A percentile compares a stretch with the other conserved stretches of the same genome.
These are phyloP conservation scores for Citrus cavaleriei DNA, from an alignment of 345 rosid species.

Conservation along the genomic window DNA sequence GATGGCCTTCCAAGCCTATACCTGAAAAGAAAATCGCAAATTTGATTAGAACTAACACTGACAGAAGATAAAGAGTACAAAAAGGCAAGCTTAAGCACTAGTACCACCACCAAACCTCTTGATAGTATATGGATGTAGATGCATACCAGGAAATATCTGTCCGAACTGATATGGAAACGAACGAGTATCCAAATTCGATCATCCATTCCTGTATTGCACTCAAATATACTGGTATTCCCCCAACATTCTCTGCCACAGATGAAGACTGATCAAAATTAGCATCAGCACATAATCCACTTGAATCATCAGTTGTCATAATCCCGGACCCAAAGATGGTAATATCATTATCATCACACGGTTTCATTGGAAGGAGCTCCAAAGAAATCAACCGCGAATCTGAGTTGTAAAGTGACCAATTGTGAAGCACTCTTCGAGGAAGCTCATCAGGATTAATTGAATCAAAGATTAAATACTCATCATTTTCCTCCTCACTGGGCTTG, in stretches of 20 bases:
- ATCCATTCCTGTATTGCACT: conserved; percentile 83
- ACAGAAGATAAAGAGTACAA: neutral
- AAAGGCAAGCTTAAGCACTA: neutral
- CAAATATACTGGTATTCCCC: conserved; percentile 49
- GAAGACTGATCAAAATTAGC: conserved; percentile 38
- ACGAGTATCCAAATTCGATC: conserved; percentile 62
- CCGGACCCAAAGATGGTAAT: conserved; percentile 79
- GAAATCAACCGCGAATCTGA: conserved; percentile 63
- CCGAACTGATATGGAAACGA: conserved; percentile 54
- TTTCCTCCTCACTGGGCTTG: conserved; percentile 51
- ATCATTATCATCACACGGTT: conserved; percentile 60
- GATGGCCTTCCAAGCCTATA: conserved; percentile 82
- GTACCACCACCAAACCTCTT: conserved; percentile 9
- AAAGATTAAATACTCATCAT: conserved; percentile 54
- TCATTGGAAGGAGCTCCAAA: conserved; percentile 83
- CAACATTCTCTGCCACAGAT: conserved; percentile 27
- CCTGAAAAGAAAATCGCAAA: conserved; percentile 32
- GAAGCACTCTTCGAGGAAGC: conserved; percentile 62
- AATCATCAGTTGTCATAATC: conserved; percentile 59
- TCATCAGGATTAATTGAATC: conserved; percentile 34
- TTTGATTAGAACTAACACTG: neutral
- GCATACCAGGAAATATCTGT: conserved; percentile 80
- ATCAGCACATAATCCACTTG: conserved; percentile 48
- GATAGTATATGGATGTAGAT: neutral
- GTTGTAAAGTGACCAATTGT: conserved; percentile 85